A percentile compares a stretch with the other conserved stretches of the same genome.
Evolutionary conservation across 2,329 filamentous ascomycete species (phyloP).

Genomic region (Sclerotinia minor): DNA sequence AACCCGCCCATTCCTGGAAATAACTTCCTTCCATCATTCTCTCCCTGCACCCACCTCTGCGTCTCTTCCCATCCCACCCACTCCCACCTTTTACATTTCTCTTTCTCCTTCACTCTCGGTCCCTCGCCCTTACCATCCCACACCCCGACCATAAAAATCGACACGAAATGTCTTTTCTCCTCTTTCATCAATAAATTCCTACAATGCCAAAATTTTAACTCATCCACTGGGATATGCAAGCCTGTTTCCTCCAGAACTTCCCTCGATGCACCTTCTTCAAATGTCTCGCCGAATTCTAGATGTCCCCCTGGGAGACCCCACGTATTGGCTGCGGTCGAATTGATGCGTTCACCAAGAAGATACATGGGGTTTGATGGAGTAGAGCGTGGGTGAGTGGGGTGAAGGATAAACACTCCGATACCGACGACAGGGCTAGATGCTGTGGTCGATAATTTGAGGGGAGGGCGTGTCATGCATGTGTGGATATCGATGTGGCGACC

Average conservation of each 20-base stretch:
- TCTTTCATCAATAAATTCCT: conserved; percentile 44
- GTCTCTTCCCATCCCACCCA: conserved; percentile 40
- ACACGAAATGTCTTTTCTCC: conserved; percentile 62
- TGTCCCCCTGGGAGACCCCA: conserved; percentile 74
- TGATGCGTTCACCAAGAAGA: conserved; percentile 31
- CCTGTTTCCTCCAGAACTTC: conserved; percentile 73
- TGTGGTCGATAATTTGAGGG: background rate
- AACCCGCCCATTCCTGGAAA: conserved; percentile 9
- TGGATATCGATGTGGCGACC: background rate
- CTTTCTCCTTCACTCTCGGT: conserved; percentile 51
- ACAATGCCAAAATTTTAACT: conserved; percentile 55
- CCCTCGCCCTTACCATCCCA: conserved; percentile 48
- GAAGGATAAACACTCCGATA: conserved; percentile 32
- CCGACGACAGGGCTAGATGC: conserved; percentile 26
- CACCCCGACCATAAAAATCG: conserved; percentile 62
- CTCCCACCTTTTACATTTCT: conserved; percentile 57
- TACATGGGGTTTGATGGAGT: conserved; percentile 30
- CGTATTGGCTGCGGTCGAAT: conserved; percentile 46
- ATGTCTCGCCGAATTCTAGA: conserved; percentile 66
- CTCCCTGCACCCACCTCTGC: conserved; percentile 3
- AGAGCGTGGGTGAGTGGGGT: conserved; percentile 9
- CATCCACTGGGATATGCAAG: conserved; percentile 50
- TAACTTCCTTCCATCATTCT: background rate
- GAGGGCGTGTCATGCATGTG: background rate
- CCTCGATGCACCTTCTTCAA: conserved; percentile 61